These are phyloP conservation scores for Nicotiana knightiana DNA, from an alignment of 257 asterid genomes.

Conservation along the genomic window DNA sequence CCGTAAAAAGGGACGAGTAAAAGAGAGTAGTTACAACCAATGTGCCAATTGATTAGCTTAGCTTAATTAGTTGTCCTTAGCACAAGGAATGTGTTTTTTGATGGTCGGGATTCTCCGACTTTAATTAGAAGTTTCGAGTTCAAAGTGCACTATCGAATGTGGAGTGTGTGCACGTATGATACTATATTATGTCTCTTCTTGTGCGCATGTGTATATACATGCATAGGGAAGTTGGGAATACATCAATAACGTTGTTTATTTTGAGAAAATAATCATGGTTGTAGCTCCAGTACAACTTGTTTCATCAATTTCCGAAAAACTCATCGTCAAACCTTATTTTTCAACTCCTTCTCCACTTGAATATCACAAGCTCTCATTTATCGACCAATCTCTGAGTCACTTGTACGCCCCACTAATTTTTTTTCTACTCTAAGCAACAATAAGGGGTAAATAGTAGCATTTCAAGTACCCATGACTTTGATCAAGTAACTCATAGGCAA, in stretches of 20 bases:
- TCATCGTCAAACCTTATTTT: neutral
- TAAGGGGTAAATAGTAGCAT: neutral
- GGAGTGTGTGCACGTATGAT: neutral
- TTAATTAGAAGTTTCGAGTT: neutral
- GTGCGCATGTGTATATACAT: neutral
- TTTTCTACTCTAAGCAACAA: constrained; percentile 5
- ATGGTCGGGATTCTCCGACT: accelerated
- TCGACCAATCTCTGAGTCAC: constrained; percentile 6
- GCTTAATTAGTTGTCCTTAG: neutral
- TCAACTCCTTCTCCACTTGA: neutral
- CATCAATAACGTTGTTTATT: neutral
- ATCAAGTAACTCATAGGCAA: neutral
- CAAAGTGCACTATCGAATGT: neutral
- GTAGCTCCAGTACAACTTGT: constrained; percentile 3
- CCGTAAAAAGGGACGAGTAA: no score
- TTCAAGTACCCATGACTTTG: neutral
- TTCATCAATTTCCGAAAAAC: neutral
- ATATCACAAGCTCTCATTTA: neutral
- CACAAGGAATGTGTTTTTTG: neutral
- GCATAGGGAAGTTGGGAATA: neutral
- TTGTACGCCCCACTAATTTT: constrained; percentile 5
- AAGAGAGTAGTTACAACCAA: no score
- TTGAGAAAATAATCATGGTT: neutral
- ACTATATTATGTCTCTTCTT: neutral
- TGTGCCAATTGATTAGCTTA: no score